phyloP scores from a whole-genome alignment of 495 filamentous ascomycete genomes.

The Penicillium taxi region DNA sequence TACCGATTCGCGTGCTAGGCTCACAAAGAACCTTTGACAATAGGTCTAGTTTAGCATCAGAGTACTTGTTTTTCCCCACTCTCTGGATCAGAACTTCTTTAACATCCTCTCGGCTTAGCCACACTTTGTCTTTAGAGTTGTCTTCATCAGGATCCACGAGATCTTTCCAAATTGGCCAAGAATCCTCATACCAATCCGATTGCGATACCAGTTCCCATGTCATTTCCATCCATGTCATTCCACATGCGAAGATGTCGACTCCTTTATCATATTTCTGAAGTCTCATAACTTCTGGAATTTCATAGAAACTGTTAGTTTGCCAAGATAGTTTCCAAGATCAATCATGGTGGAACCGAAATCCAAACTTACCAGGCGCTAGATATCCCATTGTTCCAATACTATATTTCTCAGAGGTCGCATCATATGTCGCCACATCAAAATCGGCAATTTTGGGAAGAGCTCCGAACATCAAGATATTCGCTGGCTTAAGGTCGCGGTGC shows the following conservation, averaged over 20 bases:
- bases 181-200: too few species aligned
- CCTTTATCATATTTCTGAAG: neutral
- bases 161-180: too few species aligned
- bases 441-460: neutral
- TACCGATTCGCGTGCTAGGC: too few species aligned
- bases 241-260: neutral
- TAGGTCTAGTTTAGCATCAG: too few species aligned
- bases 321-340: neutral
- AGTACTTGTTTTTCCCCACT: too few species aligned
- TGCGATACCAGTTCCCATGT: too few species aligned
- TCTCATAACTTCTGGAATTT: neutral
- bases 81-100: too few species aligned
- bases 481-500: neutral
- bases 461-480: neutral
- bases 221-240: neutral
- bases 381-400: neutral
- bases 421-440: neutral
- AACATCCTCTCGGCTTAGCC: too few species aligned
- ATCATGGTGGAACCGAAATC: too few species aligned
- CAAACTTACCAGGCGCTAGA: neutral
- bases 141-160: too few species aligned
- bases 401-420: neutral
- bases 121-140: too few species aligned
- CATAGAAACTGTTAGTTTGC: neutral
- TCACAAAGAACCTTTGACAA: too few species aligned